These are phyloP conservation scores for Coemansia nantahalensis DNA, from an alignment of 192 early-diverging fungal genomes.

Conservation along the genomic window DNA sequence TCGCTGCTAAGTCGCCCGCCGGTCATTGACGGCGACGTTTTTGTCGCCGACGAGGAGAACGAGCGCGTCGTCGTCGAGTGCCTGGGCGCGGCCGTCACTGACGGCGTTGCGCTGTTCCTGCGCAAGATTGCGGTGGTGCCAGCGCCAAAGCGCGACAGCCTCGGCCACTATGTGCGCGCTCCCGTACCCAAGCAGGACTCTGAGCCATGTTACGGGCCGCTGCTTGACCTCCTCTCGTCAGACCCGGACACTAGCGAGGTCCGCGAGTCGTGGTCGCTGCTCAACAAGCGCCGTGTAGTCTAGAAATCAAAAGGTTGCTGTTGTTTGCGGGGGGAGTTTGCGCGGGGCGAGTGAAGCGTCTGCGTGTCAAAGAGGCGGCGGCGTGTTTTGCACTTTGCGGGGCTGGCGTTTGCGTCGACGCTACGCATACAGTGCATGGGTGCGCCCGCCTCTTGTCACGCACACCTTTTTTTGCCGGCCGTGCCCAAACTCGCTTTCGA, in stretches of 20 bases:
- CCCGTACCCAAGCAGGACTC: slow-evolving; percentile 9
- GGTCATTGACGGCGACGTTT: slow-evolving; percentile 30
- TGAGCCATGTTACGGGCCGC: slow-evolving; percentile 26
- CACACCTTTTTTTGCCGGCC: no score
- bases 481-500: no score
- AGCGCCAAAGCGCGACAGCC: slow-evolving; percentile 11
- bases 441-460: no score
- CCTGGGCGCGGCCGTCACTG: slow-evolving; percentile 26
- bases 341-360: no score
- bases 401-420: no score
- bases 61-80: slow-evolving; percentile 27
- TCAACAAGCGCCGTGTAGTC: no score
- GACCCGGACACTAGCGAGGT: slow-evolving; percentile 33
- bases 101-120: slow-evolving; percentile 34
- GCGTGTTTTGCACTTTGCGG: no score
- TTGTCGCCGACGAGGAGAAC: slow-evolving; percentile 18
- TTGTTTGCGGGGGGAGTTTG: no score
- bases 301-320: no score
- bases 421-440: no score
- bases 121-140: slow-evolving; percentile 14
- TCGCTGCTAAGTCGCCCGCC: slow-evolving; percentile 27
- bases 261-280: slow-evolving; percentile 9
- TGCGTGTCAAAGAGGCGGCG: no score
- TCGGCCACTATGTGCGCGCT: slow-evolving; percentile 17
- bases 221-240: slow-evolving; percentile 27